A percentile compares a stretch with the other conserved stretches of the same genome.
These are phyloP conservation scores for Oryza coarctata DNA, from an alignment of 176 grass and related monocot species.

Conservation along the genomic window DNA sequence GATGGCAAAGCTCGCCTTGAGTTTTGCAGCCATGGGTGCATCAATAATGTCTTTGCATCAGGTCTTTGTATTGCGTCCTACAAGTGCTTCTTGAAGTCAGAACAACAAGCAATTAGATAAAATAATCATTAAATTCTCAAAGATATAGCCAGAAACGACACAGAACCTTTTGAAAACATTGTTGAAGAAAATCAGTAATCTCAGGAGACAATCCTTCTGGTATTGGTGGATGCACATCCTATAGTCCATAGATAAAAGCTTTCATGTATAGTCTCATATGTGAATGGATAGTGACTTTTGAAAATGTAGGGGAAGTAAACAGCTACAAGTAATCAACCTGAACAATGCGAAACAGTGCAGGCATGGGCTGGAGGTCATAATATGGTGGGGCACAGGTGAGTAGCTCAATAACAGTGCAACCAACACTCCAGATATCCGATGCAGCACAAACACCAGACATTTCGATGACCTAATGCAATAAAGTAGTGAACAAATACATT, in stretches of 20 bases:
- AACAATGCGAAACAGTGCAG: slow-evolving; percentile 98
- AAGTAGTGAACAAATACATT: background rate
- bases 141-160: slow-evolving; percentile 4
- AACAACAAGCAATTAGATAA: slow-evolving; percentile 25
- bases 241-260: slow-evolving; percentile 21
- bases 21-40: slow-evolving; percentile 94
- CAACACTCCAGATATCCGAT: slow-evolving; percentile 99
- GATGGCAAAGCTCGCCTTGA: slow-evolving; percentile 79
- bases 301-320: slow-evolving; percentile 8
- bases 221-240: slow-evolving; percentile 97
- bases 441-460: slow-evolving; percentile 98
- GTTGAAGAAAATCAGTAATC: slow-evolving; percentile 96
- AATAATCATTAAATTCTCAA: slow-evolving; percentile 2
- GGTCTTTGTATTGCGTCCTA: slow-evolving; percentile 97
- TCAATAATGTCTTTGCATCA: slow-evolving; percentile 93
- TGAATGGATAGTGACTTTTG: slow-evolving; percentile 5
- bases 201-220: slow-evolving; percentile 91
- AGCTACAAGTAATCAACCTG: slow-evolving; percentile 56
- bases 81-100: slow-evolving; percentile 45
- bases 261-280: background rate
- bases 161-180: slow-evolving; percentile 92
- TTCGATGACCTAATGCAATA: slow-evolving; percentile 79
- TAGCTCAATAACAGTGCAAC: slow-evolving; percentile 97
- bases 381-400: slow-evolving; percentile 96
- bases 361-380: slow-evolving; percentile 99